These are phyloP conservation scores for Ceratorhiza oryzae-sativae DNA, from an alignment of 1,284 basidiomycete genomes.

Conservation along the genomic window DNA sequence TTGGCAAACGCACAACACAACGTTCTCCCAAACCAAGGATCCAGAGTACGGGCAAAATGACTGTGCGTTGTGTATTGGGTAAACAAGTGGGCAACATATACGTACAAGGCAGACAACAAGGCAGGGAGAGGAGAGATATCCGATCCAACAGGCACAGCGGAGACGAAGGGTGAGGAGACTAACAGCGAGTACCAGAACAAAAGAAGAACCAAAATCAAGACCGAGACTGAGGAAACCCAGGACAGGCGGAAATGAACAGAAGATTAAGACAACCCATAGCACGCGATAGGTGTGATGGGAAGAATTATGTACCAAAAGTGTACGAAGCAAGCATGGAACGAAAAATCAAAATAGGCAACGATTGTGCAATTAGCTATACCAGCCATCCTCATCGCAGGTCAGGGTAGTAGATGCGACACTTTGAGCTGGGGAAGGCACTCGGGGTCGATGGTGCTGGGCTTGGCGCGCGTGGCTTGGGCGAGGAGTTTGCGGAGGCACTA, in stretches of 20 bases:
- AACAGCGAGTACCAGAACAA: constrained; percentile 13
- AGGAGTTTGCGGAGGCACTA: constrained; percentile 53
- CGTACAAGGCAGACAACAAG: constrained; percentile 21
- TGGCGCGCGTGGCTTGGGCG: constrained; percentile 47
- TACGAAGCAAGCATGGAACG: constrained; percentile 5
- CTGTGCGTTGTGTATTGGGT: constrained; percentile 8
- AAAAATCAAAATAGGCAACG: constrained; percentile 32
- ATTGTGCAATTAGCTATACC: constrained; percentile 64
- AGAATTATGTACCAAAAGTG: constrained; percentile 19
- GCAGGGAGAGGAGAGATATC: constrained; percentile 4
- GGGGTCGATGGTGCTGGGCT: constrained; percentile 47
- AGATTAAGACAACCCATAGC: not conserved
- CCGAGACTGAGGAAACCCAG: not conserved
- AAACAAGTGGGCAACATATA: constrained; percentile 34
- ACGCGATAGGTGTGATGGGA: not conserved
- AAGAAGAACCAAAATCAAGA: not conserved
- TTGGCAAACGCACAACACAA: too few species aligned
- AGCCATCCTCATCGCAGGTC: constrained; percentile 73
- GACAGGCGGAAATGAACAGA: not conserved
- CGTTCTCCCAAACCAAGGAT: too few species aligned
- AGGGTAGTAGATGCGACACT: constrained; percentile 74
- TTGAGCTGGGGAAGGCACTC: constrained; percentile 70
- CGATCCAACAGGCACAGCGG: constrained; percentile 23
- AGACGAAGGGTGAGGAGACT: not conserved
- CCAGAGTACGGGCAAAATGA: too few species aligned